Percentiles rank a stretch among this genome's conserved stretches.
Evolutionary conservation across 306 rosid species (phyloP).

Genomic region (Hippophae tibetana): DNA sequence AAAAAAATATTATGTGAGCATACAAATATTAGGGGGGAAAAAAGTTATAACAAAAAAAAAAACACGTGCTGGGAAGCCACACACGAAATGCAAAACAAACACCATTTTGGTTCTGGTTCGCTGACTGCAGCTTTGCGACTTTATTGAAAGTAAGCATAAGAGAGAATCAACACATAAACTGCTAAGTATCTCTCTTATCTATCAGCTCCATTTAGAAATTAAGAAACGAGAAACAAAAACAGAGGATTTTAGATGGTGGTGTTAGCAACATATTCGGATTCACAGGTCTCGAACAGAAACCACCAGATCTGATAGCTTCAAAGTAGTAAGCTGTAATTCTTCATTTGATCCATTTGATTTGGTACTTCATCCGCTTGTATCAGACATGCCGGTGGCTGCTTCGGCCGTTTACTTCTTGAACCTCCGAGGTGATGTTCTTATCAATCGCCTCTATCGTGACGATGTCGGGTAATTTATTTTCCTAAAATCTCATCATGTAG

Average conservation of each 20-base stretch:
- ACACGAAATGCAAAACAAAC: not conserved
- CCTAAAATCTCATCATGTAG: no score
- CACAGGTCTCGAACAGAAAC: not conserved
- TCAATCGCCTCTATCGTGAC: constrained; percentile 93
- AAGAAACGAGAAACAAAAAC: no score
- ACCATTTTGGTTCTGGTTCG: not conserved
- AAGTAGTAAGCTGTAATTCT: not conserved
- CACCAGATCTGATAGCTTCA: constrained; percentile 23
- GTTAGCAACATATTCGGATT: no score
- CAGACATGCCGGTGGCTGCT: constrained; percentile 93
- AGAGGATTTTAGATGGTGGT: no score
- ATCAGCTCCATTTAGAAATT: no score
- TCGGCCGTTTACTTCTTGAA: constrained; percentile 80
- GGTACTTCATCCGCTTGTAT: constrained; percentile 41
- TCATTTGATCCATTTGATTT: constrained; percentile 14
- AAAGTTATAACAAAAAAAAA: no score
- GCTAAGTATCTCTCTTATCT: no score
- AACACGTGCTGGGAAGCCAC: not conserved
- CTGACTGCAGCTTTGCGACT: not conserved
- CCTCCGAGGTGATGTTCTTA: constrained; percentile 95
- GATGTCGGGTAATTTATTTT: constrained; percentile 66
- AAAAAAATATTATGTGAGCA: no score
- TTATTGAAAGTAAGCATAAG: not conserved
- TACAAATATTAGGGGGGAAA: no score
- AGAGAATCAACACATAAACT: not conserved